phyloP scores from a whole-genome alignment of 768 basidiomycete genomes.

The Sporobolomyces pararoseus region DNA sequence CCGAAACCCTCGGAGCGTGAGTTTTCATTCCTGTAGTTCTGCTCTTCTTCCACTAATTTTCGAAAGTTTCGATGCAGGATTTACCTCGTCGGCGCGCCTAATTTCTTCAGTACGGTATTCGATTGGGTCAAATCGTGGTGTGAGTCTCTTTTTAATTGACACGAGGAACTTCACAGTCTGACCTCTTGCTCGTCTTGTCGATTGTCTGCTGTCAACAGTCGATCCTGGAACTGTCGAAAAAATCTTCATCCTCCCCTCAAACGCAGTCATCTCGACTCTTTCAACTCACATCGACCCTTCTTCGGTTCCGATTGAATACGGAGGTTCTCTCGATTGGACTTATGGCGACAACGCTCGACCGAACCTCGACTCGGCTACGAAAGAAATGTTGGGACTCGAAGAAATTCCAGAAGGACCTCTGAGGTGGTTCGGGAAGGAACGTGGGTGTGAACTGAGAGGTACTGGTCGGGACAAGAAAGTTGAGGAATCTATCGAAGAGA shows the following conservation, averaged over 20 bases:
- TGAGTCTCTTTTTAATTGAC: not conserved
- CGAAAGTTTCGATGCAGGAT: slow-evolving; percentile 4
- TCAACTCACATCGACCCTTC: slow-evolving; percentile 55
- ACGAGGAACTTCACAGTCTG: not conserved
- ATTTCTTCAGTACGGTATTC: slow-evolving; percentile 80
- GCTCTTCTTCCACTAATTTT: not conserved
- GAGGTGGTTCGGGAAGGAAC: slow-evolving; percentile 16
- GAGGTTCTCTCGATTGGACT: slow-evolving; percentile 68
- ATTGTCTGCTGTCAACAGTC: too few species aligned
- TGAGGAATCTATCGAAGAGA: not conserved
- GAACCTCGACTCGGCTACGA: slow-evolving; percentile 56
- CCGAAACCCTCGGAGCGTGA: slow-evolving; percentile 68
- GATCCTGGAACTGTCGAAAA: slow-evolving; percentile 52
- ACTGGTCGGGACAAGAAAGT: not conserved
- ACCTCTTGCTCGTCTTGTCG: not conserved
- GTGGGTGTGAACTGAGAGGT: not conserved
- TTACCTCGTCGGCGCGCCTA: slow-evolving; percentile 68
- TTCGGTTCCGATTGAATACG: slow-evolving; percentile 66
- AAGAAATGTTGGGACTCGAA: slow-evolving; percentile 18
- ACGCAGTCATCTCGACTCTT: slow-evolving; percentile 49
- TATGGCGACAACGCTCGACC: slow-evolving; percentile 61
- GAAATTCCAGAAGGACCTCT: slow-evolving; percentile 22
- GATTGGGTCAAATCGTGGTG: slow-evolving; percentile 63
- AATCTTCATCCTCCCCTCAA: slow-evolving; percentile 60
- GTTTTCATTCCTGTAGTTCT: not conserved